Evolutionary conservation across 73 alveolate genomes (phyloP).

Genomic region (Tetrahymena thermophila): DNA sequence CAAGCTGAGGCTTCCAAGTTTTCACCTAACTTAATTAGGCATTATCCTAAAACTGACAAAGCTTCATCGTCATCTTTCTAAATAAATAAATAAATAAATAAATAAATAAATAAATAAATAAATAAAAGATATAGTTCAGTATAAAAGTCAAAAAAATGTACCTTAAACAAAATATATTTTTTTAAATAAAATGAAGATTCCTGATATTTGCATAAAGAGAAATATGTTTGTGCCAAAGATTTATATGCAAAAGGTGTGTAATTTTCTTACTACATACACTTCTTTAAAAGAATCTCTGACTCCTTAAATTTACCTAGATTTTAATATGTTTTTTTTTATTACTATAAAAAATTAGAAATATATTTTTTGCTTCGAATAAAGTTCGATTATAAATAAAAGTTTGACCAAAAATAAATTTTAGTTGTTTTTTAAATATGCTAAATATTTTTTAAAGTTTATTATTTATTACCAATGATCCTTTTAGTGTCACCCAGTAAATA

Average conservation of each 20-base stretch:
- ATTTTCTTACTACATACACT: not conserved
- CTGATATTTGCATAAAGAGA: not conserved
- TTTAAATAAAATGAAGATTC: not conserved
- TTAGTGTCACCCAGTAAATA: not conserved
- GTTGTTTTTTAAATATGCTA: too few relatives aligned
- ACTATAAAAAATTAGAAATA: too few relatives aligned
- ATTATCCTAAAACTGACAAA: not conserved
- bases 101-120: too few relatives aligned
- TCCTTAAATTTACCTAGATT: not conserved
- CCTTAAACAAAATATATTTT: not conserved
- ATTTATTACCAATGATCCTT: not conserved
- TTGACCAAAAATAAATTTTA: too few relatives aligned
- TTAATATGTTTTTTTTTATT: too few relatives aligned
- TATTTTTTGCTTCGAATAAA: too few relatives aligned
- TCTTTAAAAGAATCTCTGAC: not conserved
- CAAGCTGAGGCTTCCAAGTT: not conserved
- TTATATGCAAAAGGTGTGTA: not conserved
- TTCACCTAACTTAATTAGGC: not conserved
- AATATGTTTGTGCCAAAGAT: not conserved
- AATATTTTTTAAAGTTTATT: not conserved
- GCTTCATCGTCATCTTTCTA: slow-evolving; percentile 1
- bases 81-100: too few relatives aligned
- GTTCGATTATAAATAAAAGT: too few relatives aligned
- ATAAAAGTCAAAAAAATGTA: not conserved
- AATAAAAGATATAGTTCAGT: too few relatives aligned